Conservation (phyloP, 257 asterid genomes). For the Nicotiana noctiflora region DNA sequence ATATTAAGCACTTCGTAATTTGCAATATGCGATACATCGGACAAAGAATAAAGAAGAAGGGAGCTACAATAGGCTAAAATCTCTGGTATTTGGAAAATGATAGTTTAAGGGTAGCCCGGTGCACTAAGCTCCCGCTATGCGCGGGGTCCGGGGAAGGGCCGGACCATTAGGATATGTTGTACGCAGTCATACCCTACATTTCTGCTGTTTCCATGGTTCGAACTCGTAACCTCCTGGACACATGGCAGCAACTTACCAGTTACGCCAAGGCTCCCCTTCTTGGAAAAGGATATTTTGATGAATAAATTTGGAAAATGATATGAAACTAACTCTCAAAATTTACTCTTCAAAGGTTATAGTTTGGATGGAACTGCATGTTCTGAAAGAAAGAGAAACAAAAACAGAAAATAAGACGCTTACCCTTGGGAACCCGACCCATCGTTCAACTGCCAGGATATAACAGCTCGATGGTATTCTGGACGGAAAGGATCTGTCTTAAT, state of each 20-base stretch:
- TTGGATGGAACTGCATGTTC: neutral
- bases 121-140: no score
- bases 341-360: neutral
- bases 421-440: conserved; percentile 53
- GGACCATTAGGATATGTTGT: no score
- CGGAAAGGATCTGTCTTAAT: conserved; percentile 70
- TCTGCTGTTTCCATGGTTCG: no score
- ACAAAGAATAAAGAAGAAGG: neutral
- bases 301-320: neutral
- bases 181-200: no score
- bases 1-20: neutral
- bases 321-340: neutral
- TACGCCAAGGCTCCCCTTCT: neutral
- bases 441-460: conserved; percentile 57
- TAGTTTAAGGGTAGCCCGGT: neutral
- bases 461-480: conserved; percentile 77
- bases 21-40: neutral
- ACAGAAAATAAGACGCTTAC: conserved; percentile 31
- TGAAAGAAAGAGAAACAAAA: neutral
- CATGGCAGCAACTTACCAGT: no score
- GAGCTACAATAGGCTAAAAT: neutral
- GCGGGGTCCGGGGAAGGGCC: no score
- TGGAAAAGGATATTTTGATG: neutral
- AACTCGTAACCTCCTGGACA: no score
- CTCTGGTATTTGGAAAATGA: neutral